Percentiles rank a stretch among this genome's conserved stretches.
phyloP scores from a whole-genome alignment of 139 green algal species.

The Coccomyxa sp. region DNA sequence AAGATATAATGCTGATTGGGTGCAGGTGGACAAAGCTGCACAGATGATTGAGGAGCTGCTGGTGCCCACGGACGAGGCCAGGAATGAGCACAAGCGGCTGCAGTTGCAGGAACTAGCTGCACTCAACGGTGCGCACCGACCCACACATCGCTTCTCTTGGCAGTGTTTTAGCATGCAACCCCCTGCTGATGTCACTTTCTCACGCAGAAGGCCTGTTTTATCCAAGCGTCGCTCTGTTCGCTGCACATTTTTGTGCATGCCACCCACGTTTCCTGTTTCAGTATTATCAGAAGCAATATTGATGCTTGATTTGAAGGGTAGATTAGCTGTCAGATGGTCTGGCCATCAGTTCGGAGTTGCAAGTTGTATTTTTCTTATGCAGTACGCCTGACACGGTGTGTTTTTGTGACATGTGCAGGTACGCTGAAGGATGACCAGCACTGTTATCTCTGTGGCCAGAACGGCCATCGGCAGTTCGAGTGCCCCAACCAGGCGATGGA shows the following conservation, averaged over 20 bases:
- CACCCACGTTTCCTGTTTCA: no score
- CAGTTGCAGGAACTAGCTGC: slow-evolving; percentile 89
- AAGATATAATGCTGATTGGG: not conserved
- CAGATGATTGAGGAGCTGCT: slow-evolving; percentile 84
- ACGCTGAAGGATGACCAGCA: slow-evolving; percentile 47
- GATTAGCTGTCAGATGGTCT: no score
- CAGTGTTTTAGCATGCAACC: not conserved
- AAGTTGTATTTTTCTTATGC: not conserved
- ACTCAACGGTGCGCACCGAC: slow-evolving; percentile 79
- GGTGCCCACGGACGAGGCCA: slow-evolving; percentile 77
- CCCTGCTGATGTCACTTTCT: not conserved
- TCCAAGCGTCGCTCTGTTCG: not conserved
- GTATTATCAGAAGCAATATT: no score
- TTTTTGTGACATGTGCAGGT: not conserved
- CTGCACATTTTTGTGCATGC: no score
- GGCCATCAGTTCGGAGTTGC: no score
- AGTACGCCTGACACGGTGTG: not conserved
- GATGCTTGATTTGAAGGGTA: no score
- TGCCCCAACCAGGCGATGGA: slow-evolving; percentile 54
- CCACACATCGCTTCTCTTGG: not conserved
- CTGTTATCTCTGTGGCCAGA: slow-evolving; percentile 64
- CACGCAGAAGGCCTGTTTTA: not conserved
- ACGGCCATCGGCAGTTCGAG: slow-evolving; percentile 51
- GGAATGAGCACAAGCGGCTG: slow-evolving; percentile 91
- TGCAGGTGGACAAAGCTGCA: slow-evolving; percentile 52